Percentiles rank a stretch among this genome's conserved stretches.
These are phyloP conservation scores for Microsporum ferrugineum DNA, from an alignment of 2,329 filamentous ascomycete genomes.

Conservation along the genomic window DNA sequence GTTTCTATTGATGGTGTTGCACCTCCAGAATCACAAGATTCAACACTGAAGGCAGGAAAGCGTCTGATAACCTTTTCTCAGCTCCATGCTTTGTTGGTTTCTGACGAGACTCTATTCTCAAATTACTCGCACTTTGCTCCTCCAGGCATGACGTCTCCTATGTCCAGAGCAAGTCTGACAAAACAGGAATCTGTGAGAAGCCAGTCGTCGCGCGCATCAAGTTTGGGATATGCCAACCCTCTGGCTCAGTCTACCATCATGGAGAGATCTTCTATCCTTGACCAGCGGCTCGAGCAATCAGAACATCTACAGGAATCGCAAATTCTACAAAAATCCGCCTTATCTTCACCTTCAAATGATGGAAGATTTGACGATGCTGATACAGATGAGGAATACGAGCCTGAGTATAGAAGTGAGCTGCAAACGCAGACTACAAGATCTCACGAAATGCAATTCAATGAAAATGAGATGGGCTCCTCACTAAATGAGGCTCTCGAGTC, in stretches of 20 bases:
- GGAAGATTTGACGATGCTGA: constrained; percentile 35
- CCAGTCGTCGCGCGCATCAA: constrained; percentile 10
- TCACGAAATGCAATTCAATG: not conserved
- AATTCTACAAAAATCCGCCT: constrained; percentile 23
- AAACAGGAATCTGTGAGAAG: constrained; percentile 1
- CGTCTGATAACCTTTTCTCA: constrained; percentile 36
- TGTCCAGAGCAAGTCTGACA: constrained; percentile 18
- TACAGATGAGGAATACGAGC: constrained; percentile 24
- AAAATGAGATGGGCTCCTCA: not conserved
- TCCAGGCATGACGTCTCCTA: constrained; percentile 17
- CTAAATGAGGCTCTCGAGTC: not conserved
- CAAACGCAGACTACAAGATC: not conserved
- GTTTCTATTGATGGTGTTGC: constrained; percentile 26
- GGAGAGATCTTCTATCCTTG: not conserved
- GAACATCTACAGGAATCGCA: not conserved
- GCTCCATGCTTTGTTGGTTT: constrained; percentile 37
- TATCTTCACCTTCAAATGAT: constrained; percentile 24
- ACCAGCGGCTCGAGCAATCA: constrained; percentile 5
- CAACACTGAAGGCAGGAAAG: constrained; percentile 27
- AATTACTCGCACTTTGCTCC: constrained; percentile 31
- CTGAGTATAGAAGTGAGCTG: not conserved
- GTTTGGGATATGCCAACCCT: not conserved
- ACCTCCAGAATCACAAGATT: constrained; percentile 16
- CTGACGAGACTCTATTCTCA: constrained; percentile 39
- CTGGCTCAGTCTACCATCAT: not conserved